Evolutionary conservation across 768 basidiomycete genomes (phyloP).

Genomic region (Leucocoprinus birnbaumii): DNA sequence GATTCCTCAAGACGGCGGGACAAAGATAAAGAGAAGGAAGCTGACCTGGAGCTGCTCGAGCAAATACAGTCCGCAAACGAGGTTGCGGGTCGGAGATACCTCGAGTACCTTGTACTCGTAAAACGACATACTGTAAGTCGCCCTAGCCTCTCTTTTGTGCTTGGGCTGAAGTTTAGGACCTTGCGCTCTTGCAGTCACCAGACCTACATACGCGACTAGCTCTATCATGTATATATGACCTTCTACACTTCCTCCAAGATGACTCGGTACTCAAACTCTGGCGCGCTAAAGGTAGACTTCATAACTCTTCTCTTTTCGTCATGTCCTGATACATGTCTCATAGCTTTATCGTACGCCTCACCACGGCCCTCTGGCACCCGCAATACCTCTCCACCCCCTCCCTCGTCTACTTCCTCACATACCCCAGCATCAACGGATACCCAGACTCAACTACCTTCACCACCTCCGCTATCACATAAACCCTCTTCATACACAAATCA

Average conservation of each 20-base stretch:
- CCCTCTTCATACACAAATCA: neutral
- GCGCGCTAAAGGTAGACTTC: constrained; percentile 60
- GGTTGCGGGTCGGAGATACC: constrained; percentile 64
- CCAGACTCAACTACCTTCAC: constrained; percentile 21
- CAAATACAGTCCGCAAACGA: constrained; percentile 55
- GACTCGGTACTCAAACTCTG: constrained; percentile 59
- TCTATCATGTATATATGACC: constrained; percentile 47
- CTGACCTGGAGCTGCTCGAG: constrained; percentile 50
- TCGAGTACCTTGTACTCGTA: constrained; percentile 79
- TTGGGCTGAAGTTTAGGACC: neutral
- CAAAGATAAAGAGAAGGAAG: constrained; percentile 45
- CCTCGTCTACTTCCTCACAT: neutral
- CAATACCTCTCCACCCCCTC: neutral
- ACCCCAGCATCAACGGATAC: too few species aligned
- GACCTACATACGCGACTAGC: constrained; percentile 71
- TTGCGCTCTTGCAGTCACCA: constrained; percentile 13
- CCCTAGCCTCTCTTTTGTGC: neutral
- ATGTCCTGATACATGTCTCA: neutral
- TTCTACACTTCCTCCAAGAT: constrained; percentile 50
- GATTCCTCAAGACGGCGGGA: constrained; percentile 54
- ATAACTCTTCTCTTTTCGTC: neutral
- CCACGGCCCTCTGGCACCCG: constrained; percentile 15
- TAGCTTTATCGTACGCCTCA: constrained; percentile 54
- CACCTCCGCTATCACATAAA: constrained; percentile 14
- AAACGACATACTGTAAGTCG: constrained; percentile 55